Evolutionary conservation across 2,329 filamentous ascomycete genomes (phyloP).

Genomic region (Bimuria novae-zelandiae): DNA sequence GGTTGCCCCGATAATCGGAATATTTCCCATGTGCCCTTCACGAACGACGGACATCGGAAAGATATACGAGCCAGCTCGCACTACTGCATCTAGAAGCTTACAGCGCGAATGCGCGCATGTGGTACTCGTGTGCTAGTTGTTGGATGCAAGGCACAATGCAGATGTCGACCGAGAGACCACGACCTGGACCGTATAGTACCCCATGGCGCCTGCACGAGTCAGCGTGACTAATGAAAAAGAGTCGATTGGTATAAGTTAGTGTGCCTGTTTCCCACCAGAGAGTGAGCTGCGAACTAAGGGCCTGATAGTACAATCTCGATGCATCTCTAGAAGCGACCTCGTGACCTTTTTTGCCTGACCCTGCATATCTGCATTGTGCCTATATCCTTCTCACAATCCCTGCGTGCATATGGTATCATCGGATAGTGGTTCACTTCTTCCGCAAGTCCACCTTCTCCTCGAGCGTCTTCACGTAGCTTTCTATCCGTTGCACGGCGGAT

Average conservation of each 20-base stretch:
- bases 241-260: constrained; percentile 6
- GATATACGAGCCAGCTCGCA: not conserved
- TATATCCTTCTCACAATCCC: not conserved
- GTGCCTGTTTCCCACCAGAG: not conserved
- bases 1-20: not conserved
- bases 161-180: not conserved
- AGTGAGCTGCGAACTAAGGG: not conserved
- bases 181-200: not conserved
- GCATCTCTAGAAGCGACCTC: not conserved
- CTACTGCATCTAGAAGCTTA: not conserved
- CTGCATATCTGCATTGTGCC: not conserved
- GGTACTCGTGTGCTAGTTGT: too few species aligned
- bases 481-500: constrained; percentile 82
- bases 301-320: not conserved
- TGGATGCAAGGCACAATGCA: not conserved
- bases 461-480: constrained; percentile 78
- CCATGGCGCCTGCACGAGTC: not conserved
- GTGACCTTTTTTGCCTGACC: not conserved
- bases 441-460: constrained; percentile 74
- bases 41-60: not conserved
- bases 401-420: not conserved
- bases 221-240: not conserved
- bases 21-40: not conserved
- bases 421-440: constrained; percentile 20
- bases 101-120: too few species aligned